Evolutionary conservation across 352 stramenopile species (phyloP), one percentile per base, ranked within the genome.

Genomic region (Phytophthora pinifolia): DNA sequence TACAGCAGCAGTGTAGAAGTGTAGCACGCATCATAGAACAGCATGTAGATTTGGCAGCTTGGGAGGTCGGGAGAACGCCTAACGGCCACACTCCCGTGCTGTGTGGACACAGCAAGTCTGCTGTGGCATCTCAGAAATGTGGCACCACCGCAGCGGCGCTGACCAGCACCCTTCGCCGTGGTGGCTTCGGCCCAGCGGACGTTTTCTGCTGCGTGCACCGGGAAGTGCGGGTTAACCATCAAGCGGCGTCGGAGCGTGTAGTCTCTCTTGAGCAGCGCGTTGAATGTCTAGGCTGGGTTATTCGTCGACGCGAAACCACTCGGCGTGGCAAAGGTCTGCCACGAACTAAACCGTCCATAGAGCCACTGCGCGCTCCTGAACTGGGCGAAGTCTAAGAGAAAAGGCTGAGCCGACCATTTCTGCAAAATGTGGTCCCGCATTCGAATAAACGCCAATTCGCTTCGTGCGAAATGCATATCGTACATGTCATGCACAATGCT

Each of bases 61-160:
- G n/a, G n/a, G n/a, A n/a, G n/a, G n/a, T n/a, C n/a, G 3, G 20
- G 22, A 27, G 22, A 27, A 27, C 22, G 22, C 22, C 22, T 27
- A 27, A 27, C 22, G 22, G 22, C 22, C 22, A n/a, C n/a, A n/a
- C n/a, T n/a, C n/a, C n/a, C n/a, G n/a, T 27, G 22, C 22, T 27
- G 22, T 6, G 22, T 27, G 0, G 3, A 6, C 22, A 27, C 22
- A 27, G 4, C 3, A 27, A 2, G 22, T 27, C 22, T 27, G 67
- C 71, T 25, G 22, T 27, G 22, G 64, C 71, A 20, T 67, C 71
- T 32, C 76, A n/a, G 49, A 64, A 74, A 25, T 74, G 69, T 10
- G 77, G 51, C 30, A 81, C 62, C 13, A 81, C 59, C 12, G 71
- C 49, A 9, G 22, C 22, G 22, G 22, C 4, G 22, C 22, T 27